Evolutionary conservation across 495 filamentous ascomycete genomes (phyloP).

Genomic region (Penicillium mononematosum): DNA sequence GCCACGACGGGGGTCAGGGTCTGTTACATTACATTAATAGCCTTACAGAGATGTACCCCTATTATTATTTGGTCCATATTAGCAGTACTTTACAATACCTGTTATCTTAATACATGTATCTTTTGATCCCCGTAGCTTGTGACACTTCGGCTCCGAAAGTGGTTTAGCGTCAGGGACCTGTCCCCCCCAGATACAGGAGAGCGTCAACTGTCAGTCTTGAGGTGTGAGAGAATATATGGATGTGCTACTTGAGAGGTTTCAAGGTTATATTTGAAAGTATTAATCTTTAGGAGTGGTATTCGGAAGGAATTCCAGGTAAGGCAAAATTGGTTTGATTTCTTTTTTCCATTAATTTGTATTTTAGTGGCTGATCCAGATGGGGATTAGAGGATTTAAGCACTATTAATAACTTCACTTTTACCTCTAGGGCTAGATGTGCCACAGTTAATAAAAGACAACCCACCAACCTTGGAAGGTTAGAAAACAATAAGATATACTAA

Average conservation of each 20-base stretch:
- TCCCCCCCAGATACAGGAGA: conserved; percentile 7
- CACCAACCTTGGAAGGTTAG: too few species aligned
- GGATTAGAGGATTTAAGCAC: conserved; percentile 9
- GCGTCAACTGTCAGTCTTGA: neutral
- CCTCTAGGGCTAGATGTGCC: neutral
- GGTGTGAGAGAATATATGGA: neutral
- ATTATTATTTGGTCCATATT: neutral
- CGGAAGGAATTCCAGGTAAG: neutral
- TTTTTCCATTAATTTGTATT: neutral
- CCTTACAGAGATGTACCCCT: conserved; percentile 1
- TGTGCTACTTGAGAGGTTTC: neutral
- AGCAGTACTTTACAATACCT: neutral
- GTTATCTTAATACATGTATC: conserved; percentile 9
- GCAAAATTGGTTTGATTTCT: neutral
- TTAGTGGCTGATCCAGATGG: conserved; percentile 6
- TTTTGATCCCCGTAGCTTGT: conserved; percentile 10
- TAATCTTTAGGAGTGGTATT: conserved; percentile 1
- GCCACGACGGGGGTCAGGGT: conserved; percentile 17
- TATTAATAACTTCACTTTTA: conserved; percentile 8
- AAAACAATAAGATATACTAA: neutral
- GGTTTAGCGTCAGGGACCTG: conserved; percentile 28
- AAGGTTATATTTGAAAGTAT: neutral
- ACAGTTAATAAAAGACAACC: neutral
- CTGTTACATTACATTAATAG: conserved; percentile 7
- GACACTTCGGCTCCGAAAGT: conserved; percentile 6